These are phyloP conservation scores for Heterobasidion occidentale DNA, from an alignment of 1,284 basidiomycete genomes.

Conservation along the genomic window DNA sequence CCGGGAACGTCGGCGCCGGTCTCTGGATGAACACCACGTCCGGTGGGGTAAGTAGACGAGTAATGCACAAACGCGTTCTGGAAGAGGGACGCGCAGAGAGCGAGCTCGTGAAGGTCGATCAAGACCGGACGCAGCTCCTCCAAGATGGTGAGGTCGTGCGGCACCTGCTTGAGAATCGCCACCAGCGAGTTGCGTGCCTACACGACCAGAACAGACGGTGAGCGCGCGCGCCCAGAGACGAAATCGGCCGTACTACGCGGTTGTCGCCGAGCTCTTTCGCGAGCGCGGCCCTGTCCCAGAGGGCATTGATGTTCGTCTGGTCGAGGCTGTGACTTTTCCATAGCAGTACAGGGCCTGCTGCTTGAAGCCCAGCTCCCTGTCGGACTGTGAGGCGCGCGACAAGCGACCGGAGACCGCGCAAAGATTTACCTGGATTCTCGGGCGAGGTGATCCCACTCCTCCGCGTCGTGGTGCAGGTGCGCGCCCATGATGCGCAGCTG, in stretches of 20 bases:
- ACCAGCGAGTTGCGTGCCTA: conserved; percentile 74
- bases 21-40: conserved; percentile 19
- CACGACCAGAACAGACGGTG: background rate
- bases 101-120: conserved; percentile 60
- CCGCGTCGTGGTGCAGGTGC: conserved; percentile 77
- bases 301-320: conserved; percentile 73
- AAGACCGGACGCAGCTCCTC: conserved; percentile 77
- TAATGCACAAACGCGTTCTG: conserved; percentile 52
- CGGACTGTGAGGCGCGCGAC: background rate
- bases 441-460: conserved; percentile 85
- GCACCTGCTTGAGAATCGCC: conserved; percentile 68
- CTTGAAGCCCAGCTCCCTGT: conserved; percentile 59
- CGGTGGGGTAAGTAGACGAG: conserved; percentile 27
- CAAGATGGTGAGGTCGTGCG: conserved; percentile 78
- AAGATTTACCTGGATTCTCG: conserved; percentile 55
- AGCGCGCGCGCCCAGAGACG: too few relatives aligned
- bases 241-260: conserved; percentile 40
- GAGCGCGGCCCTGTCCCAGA: conserved; percentile 87
- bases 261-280: conserved; percentile 73
- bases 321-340: conserved; percentile 79
- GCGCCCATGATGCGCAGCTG: conserved; percentile 88
- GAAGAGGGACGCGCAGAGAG: conserved; percentile 56
- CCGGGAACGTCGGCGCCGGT: conserved; percentile 27
- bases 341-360: conserved; percentile 93
- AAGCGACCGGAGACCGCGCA: background rate